A percentile compares a stretch with the other conserved stretches of the same genome.
Evolutionary conservation across 345 rosid species (phyloP).

Genomic region (Iberis pinnata): DNA sequence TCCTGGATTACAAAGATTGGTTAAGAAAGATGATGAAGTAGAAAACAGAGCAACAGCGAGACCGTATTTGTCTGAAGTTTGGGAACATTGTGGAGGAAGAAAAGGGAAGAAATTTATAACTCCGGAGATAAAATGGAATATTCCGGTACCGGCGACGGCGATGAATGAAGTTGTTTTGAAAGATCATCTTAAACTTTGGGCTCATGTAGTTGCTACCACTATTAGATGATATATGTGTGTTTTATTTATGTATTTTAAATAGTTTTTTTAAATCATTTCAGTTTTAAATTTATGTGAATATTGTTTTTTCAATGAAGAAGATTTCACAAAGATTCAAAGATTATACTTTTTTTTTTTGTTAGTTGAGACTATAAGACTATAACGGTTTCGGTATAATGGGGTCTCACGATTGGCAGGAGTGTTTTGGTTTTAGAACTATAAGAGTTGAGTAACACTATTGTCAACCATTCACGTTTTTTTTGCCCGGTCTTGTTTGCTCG

Average conservation of each 20-base stretch:
- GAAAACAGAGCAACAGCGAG: constrained; percentile 29
- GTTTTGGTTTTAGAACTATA: too few species aligned
- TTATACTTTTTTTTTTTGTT: too few species aligned
- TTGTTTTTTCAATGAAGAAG: too few species aligned
- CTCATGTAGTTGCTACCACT: constrained; percentile 58
- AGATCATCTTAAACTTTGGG: constrained; percentile 58
- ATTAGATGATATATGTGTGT: constrained; percentile 31
- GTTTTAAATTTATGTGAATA: neutral
- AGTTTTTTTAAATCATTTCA: constrained; percentile 3
- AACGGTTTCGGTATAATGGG: too few species aligned
- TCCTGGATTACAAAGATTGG: constrained; percentile 56
- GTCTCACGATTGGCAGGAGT: too few species aligned
- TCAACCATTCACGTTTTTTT: too few species aligned
- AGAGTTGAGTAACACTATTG: too few species aligned
- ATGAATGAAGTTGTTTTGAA: constrained; percentile 42
- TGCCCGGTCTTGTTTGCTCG: too few species aligned
- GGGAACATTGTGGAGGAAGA: constrained; percentile 39
- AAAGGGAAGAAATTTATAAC: constrained; percentile 22
- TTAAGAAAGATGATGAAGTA: constrained; percentile 18
- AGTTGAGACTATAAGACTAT: too few species aligned
- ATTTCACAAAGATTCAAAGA: too few species aligned
- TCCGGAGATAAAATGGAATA: constrained; percentile 37
- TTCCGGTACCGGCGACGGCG: constrained; percentile 27
- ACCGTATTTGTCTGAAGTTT: constrained; percentile 60
- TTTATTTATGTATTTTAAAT: neutral